Percentiles rank a stretch among this genome's conserved stretches.
These are phyloP conservation scores for Beauveria varroae DNA, from an alignment of 2,329 filamentous ascomycete genomes.

Conservation along the genomic window DNA sequence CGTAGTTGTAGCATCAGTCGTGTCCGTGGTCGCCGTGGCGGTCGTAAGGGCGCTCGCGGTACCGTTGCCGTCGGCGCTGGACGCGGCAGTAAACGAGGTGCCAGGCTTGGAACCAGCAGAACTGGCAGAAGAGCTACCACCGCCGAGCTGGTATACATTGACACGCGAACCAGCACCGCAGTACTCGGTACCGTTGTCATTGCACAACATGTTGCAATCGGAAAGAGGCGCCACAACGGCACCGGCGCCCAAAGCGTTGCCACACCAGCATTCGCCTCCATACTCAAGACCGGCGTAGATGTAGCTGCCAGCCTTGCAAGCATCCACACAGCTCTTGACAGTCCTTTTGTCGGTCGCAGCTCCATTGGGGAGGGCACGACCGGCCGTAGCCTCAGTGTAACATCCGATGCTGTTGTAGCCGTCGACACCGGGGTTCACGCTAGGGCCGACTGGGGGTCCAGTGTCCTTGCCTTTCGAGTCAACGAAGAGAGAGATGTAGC, in stretches of 20 bases:
- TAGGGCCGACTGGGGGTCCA: constrained; percentile 17
- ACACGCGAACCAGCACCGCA: constrained; percentile 28
- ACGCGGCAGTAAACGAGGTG: constrained; percentile 24
- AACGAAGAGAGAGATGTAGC: constrained; percentile 43
- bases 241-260: constrained; percentile 21
- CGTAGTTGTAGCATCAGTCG: constrained; percentile 14
- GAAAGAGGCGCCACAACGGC: constrained; percentile 21
- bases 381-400: constrained; percentile 27
- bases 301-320: constrained; percentile 23
- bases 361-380: constrained; percentile 25
- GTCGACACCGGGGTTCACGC: constrained; percentile 30
- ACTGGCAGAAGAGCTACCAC: background rate
- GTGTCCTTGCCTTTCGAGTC: constrained; percentile 19
- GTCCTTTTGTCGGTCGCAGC: constrained; percentile 20
- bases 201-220: constrained; percentile 29
- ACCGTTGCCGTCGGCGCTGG: background rate
- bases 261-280: constrained; percentile 34
- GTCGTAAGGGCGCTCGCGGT: background rate
- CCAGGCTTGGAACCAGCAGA: constrained; percentile 16
- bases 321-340: constrained; percentile 26
- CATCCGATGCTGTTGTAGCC: constrained; percentile 31
- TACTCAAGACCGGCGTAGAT: constrained; percentile 30
- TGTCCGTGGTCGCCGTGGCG: background rate
- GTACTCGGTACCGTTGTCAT: constrained; percentile 28
- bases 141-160: constrained; percentile 26